phyloP scores from a whole-genome alignment of 306 rosid species.

The Cucumis cinereus region DNA sequence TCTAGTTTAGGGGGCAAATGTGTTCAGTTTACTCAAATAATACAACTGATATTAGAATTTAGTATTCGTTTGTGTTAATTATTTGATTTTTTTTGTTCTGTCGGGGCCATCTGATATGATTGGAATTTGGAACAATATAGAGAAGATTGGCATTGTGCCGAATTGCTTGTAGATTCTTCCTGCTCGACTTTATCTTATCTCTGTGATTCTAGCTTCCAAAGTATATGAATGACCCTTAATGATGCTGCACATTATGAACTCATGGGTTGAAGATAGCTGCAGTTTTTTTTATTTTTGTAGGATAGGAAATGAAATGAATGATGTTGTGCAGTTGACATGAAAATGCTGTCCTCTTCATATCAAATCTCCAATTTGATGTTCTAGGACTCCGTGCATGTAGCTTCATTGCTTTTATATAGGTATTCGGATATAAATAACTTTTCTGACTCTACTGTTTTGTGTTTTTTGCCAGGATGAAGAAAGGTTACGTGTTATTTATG shows the following conservation, averaged over 20 bases:
- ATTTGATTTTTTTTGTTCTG: background rate
- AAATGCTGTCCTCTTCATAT: background rate
- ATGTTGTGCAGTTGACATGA: background rate
- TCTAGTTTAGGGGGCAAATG: background rate
- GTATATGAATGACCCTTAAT: background rate
- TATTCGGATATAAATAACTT: background rate
- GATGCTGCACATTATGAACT: background rate
- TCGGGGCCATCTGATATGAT: background rate
- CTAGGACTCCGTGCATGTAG: background rate
- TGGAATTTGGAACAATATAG: background rate
- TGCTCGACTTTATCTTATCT: background rate
- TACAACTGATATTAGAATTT: background rate
- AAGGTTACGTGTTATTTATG: slow-evolving; percentile 63
- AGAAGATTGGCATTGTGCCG: background rate
- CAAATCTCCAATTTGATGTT: background rate
- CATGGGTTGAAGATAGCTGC: background rate
- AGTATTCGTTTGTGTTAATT: background rate
- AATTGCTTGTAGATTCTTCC: background rate
- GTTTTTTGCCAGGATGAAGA: slow-evolving; percentile 62
- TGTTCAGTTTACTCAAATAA: background rate
- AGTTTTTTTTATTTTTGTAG: background rate
- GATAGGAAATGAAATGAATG: background rate
- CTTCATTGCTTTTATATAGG: background rate
- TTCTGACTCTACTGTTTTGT: slow-evolving; percentile 13
- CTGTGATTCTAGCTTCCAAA: background rate